Conservation (phyloP, 495 filamentous ascomycete genomes). For the Corynascus novoguineensis region DNA sequence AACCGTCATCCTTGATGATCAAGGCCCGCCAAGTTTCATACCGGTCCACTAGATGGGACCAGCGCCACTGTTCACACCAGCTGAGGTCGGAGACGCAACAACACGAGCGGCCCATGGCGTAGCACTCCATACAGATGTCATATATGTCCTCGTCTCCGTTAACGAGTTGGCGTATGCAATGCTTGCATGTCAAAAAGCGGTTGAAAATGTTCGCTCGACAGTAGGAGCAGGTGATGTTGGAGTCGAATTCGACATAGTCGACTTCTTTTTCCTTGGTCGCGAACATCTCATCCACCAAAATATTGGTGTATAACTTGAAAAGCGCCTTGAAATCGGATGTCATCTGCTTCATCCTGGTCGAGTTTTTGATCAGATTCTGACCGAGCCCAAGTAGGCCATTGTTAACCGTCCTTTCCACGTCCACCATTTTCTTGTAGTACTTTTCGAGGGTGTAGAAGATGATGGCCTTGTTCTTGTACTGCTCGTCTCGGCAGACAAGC, state of each 20-base stretch:
- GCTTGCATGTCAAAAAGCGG: conserved; percentile 81
- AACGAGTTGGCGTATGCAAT: conserved; percentile 57
- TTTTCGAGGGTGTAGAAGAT: conserved; percentile 76
- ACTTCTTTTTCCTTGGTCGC: conserved; percentile 57
- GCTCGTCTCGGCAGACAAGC: conserved; percentile 94
- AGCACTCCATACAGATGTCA: conserved; percentile 97
- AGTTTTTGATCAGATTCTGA: conserved; percentile 42
- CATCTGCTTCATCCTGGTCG: conserved; percentile 59
- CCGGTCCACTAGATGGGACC: conserved; percentile 67
- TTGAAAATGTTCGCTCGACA: conserved; percentile 97
- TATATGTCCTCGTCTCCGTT: conserved; percentile 70
- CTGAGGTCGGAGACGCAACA: conserved; percentile 73
- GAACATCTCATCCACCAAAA: conserved; percentile 83
- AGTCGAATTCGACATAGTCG: conserved; percentile 71
- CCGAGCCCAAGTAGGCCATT: conserved; percentile 39
- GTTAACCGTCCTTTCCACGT: conserved; percentile 43
- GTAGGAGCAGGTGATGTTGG: conserved; percentile 90
- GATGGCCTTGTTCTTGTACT: conserved; percentile 98
- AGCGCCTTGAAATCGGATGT: conserved; percentile 72
- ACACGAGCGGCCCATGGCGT: conserved; percentile 88
- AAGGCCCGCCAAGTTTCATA: conserved; percentile 78
- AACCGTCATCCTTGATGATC: conserved; percentile 62
- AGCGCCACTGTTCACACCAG: conserved; percentile 91
- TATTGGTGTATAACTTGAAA: conserved; percentile 66
- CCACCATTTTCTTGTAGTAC: conserved; percentile 61